Base-by-base conservation (phyloP, 2,329 filamentous ascomycete species). In the Fusarium hainanense region DNA sequence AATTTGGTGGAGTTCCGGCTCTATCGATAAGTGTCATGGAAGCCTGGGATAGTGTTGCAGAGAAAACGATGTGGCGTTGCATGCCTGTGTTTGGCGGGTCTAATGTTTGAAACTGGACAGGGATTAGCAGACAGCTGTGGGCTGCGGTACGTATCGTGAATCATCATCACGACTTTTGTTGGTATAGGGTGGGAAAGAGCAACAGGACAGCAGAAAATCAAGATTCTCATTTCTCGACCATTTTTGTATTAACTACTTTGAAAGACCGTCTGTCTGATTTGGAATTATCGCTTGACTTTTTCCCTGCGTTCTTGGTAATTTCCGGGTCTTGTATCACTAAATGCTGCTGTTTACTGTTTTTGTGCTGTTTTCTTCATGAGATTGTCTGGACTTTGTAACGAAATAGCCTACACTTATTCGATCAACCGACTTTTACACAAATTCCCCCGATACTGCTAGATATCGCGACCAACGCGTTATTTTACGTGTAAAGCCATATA, bases 11-110 rank as follows among this genome's bases (percentile, higher is more conserved):
- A 50, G 41, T 42, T 44, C 28, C 8, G n/a, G 16, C 12, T 21
- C 25, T 51, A 57, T 60, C 52, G 58, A 68, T 61, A 57, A 61
- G 68, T 57, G 67, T 65, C 68, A 70, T 65, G 23, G 62, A 59
- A 55, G 30, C 28, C 30, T 52, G 23, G n/a, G 48, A 43, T 52
- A 60, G 23, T 49, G 41, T 48, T 37, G 46, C 37, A 51, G 58
- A 48, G 34, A 37, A 37, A 10, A n/a, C 34, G 34, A 37, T 37
- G 34, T 37, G 32, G 49, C 34, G 49, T 52, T 52, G 11, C 34
- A 52, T 46, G 27, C 47, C 58, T 12, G 28, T 46, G 20, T 50
- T 63, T 18, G 34, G 61, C 37, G 61, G 54, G 21, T 23, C 34
- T 21, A 13, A 21, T 41, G 44, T 47, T 58, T 48, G 18, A 23